A percentile compares a stretch with the other conserved stretches of the same genome.
Conservation (phyloP, 2,329 filamentous ascomycete species). For the Aureobasidium uvarum region DNA sequence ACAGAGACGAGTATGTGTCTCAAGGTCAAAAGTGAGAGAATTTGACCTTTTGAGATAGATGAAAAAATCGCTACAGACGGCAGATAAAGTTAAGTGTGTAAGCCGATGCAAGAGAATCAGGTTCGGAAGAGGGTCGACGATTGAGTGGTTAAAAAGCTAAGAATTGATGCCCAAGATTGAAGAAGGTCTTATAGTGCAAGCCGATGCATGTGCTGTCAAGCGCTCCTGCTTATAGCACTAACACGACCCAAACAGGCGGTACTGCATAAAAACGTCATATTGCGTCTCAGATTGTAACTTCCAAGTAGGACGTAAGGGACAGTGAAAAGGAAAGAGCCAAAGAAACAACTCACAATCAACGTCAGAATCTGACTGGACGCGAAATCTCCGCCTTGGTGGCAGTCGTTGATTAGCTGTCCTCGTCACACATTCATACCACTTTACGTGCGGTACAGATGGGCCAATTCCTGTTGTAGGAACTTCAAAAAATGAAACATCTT, state of each 20-base stretch:
- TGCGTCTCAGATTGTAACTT: not conserved
- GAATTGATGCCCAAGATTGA: not conserved
- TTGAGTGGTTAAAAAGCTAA: not conserved
- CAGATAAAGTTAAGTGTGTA: not conserved
- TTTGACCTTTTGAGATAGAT: not conserved
- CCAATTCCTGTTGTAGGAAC: too few species aligned
- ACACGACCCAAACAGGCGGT: not conserved
- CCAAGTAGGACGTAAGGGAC: not conserved
- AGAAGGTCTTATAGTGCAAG: not conserved
- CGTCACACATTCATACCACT: not conserved
- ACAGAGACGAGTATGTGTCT: too few species aligned
- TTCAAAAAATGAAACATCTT: not conserved
- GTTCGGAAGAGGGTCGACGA: not conserved
- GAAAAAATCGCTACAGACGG: not conserved
- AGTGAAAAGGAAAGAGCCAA: not conserved
- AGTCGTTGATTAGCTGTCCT: slow-evolving; percentile 9
- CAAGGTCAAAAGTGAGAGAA: too few species aligned
- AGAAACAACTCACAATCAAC: not conserved
- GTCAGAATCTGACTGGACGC: not conserved
- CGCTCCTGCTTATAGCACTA: slow-evolving; percentile 1
- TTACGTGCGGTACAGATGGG: not conserved
- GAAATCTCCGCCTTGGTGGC: not conserved
- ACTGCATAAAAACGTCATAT: not conserved
- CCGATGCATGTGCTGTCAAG: slow-evolving; percentile 21
- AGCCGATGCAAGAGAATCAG: not conserved